Base-by-base conservation (phyloP, 768 basidiomycete species). In the Boletus reticuloceps region DNA sequence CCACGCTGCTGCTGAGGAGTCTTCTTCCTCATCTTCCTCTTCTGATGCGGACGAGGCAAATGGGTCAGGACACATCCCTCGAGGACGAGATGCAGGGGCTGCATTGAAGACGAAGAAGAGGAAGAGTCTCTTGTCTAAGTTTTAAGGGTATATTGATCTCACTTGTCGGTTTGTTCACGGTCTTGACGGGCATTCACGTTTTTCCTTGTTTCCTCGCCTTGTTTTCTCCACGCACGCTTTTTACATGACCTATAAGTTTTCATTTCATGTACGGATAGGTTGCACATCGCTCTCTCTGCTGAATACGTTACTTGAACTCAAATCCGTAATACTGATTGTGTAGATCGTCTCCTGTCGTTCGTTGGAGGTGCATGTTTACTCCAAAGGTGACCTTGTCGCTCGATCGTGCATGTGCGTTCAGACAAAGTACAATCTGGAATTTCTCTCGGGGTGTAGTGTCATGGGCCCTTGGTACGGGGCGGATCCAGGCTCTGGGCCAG, bases 41-140 rank as follows among this genome's bases (percentile, higher is more conserved):
- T 72, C 71, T 10, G 74, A 72, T 19, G 64, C 63, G 1, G 75
- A 76, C 0, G 79, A 61, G 36, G 67, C 36, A 1, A 57, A 49
- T n/a, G 58, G 55, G 31, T 69, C 70, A 17, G 62, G 79, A n/a
- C 87, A 88, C 66, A 87, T 89, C 53, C 87, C 87, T 31, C 75
- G 69, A 58, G 74, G 74, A 12, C 76, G 82, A 52, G 73, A 76
- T 54, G 88, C 88, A 38, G 85, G 84, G 2, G 68, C 63, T n/a
- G 51, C 29, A 22, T 39, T 67, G 50, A 48, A 60, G 43, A 58
- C 58, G 56, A 75, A 64, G 64, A 67, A 64, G 65, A 65, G 51
- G 56, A 69, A 53, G 54, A 51, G 62, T 29, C 22, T 59, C 3
- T 47, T 64, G 45, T 58, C 58, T 32, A 44, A 19, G 22, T 9